Evolutionary conservation across 345 rosid genomes (phyloP).

Genomic region (Populus euphratica): DNA sequence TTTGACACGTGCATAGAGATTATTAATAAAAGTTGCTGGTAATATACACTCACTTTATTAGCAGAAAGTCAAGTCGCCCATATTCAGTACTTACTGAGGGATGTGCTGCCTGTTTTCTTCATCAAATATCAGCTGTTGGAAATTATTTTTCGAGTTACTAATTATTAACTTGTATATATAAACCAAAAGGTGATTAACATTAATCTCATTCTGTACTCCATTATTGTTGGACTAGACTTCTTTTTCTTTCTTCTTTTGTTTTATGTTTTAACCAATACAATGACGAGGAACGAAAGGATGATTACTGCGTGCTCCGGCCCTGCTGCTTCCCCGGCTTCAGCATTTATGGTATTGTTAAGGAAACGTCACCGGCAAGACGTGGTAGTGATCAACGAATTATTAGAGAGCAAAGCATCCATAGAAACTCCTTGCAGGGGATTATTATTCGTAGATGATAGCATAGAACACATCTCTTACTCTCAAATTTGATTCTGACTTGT

Average conservation of each 20-base stretch:
- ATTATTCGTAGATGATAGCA: neutral
- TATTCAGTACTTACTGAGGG: neutral
- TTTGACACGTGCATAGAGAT: conserved; percentile 39
- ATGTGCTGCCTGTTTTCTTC: neutral
- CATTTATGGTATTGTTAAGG: neutral
- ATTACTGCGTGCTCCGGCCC: neutral
- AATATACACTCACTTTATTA: neutral
- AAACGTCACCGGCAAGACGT: neutral
- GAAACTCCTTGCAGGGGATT: neutral
- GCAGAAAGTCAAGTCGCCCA: neutral
- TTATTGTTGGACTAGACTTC: too few relatives aligned
- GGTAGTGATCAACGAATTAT: neutral
- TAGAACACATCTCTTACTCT: neutral
- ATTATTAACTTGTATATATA: too few relatives aligned
- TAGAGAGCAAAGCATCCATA: neutral
- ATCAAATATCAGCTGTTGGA: neutral
- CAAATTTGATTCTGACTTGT: neutral
- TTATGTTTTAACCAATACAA: neutral
- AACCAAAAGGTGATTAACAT: too few relatives aligned
- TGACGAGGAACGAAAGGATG: neutral
- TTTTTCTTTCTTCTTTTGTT: too few relatives aligned
- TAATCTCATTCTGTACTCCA: too few relatives aligned
- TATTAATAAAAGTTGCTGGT: neutral
- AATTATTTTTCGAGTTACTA: too few relatives aligned
- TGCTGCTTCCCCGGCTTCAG: neutral